These are phyloP conservation scores for Helminthosporium solani DNA, from an alignment of 2,329 filamentous ascomycete species.

Conservation along the genomic window DNA sequence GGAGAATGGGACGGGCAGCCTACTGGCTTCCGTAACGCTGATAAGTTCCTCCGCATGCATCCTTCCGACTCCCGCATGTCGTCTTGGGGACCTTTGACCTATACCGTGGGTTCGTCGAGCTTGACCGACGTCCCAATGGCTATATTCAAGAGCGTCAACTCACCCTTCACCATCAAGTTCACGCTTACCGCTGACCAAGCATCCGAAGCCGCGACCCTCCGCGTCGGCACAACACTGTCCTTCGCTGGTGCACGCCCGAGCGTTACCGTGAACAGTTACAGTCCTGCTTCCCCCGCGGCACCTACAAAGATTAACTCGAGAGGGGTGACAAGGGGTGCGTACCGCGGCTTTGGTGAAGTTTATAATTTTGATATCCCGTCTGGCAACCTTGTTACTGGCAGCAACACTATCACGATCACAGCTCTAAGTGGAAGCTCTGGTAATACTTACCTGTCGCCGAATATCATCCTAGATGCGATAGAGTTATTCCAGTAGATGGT, in stretches of 20 bases:
- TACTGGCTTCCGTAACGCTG: conserved; percentile 64
- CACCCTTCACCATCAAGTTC: conserved; percentile 62
- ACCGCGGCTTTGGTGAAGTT: conserved; percentile 63
- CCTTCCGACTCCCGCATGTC: conserved; percentile 65
- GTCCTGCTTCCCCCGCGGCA: conserved; percentile 51
- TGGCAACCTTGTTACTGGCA: conserved; percentile 59
- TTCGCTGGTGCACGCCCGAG: conserved; percentile 62
- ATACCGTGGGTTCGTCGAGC: conserved; percentile 59
- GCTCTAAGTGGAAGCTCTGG: conserved; percentile 61
- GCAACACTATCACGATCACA: conserved; percentile 63
- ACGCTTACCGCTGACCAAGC: conserved; percentile 52
- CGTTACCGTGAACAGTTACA: conserved; percentile 59
- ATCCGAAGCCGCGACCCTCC: conserved; percentile 57
- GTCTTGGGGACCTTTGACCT: conserved; percentile 61
- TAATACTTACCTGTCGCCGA: conserved; percentile 58
- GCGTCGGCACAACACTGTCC: conserved; percentile 64
- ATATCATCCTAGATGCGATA: conserved; percentile 45
- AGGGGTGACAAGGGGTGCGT: conserved; percentile 66
- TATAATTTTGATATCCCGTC: conserved; percentile 63
- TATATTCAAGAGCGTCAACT: conserved; percentile 61
- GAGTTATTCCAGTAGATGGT: conserved; percentile 30
- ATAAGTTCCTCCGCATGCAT: conserved; percentile 68
- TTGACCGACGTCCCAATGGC: conserved; percentile 64
- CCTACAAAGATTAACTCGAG: conserved; percentile 65
- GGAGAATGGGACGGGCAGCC: conserved; percentile 64